phyloP scores from a whole-genome alignment of 176 grass and related monocot genomes.

The Triticum monococcum region DNA sequence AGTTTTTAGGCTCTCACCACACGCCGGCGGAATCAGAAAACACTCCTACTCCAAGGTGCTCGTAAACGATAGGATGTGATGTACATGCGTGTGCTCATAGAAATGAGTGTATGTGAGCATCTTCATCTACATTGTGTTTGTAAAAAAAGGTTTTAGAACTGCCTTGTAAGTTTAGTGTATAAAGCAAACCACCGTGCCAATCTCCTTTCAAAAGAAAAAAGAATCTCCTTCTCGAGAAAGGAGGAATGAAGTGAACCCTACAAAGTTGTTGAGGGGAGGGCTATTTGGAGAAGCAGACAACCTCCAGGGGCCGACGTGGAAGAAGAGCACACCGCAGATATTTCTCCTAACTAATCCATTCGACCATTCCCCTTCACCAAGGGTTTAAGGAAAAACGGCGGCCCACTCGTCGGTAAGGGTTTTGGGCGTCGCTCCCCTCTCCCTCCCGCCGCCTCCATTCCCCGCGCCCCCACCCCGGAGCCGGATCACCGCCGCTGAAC shows the following conservation, averaged over 20 bases:
- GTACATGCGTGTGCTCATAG: too few relatives aligned
- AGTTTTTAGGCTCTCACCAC: too few relatives aligned
- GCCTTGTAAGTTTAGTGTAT: too few relatives aligned
- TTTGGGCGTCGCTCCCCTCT: background rate
- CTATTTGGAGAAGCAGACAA: background rate
- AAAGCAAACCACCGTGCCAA: too few relatives aligned
- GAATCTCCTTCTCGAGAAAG: too few relatives aligned
- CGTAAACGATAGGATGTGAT: too few relatives aligned
- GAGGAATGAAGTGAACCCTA: background rate
- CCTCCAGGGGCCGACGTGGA: background rate
- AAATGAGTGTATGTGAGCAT: too few relatives aligned
- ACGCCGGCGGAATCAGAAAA: too few relatives aligned
- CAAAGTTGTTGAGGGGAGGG: background rate
- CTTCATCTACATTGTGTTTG: too few relatives aligned
- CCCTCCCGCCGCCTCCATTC: slow-evolving; percentile 2
- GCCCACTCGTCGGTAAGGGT: slow-evolving; percentile 9
- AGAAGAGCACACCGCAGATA: background rate
- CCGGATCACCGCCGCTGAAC: background rate
- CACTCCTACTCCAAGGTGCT: too few relatives aligned
- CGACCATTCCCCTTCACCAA: background rate
- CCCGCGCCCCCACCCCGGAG: background rate
- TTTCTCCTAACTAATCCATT: background rate
- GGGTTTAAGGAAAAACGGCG: slow-evolving; percentile 5
- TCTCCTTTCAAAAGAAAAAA: too few relatives aligned
- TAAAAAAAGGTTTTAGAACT: too few relatives aligned